Percentiles rank a stretch among this genome's conserved stretches.
These are phyloP conservation scores for Macroventuria anomochaeta DNA, from an alignment of 2,329 filamentous ascomycete species.

Conservation along the genomic window DNA sequence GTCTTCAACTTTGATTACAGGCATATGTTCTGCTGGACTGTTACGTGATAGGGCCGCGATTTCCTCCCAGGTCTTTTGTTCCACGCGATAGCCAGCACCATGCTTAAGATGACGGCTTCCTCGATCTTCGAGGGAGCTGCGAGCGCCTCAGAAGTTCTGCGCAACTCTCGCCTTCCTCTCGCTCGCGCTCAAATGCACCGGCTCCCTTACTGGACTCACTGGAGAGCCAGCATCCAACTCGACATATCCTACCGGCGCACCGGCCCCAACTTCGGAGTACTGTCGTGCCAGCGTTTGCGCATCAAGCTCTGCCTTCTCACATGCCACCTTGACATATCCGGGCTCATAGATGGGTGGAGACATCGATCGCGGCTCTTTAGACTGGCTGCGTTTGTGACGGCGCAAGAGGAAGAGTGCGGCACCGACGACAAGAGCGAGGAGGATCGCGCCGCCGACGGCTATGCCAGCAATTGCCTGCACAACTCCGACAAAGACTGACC, in stretches of 20 bases:
- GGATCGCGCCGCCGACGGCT: constrained; percentile 21
- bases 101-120: no score
- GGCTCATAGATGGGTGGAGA: not conserved
- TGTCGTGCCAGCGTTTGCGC: not conserved
- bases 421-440: constrained; percentile 18
- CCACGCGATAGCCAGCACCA: no score
- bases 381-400: constrained; percentile 5
- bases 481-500: no score
- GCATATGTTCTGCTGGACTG: not conserved
- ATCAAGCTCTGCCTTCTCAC: not conserved
- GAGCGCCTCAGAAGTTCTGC: constrained; percentile 1
- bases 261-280: not conserved
- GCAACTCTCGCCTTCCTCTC: constrained; percentile 2
- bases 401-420: constrained; percentile 19
- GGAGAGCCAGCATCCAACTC: constrained; percentile 7
- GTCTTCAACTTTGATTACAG: not conserved
- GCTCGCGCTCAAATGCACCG: not conserved
- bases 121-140: not conserved
- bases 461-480: constrained; percentile 24
- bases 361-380: not conserved
- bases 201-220: not conserved
- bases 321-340: not conserved
- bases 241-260: not conserved
- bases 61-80: no score
- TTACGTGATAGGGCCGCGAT: not conserved